Base-by-base conservation (phyloP, 768 basidiomycete species). In the Dioszegia aurantiaca region DNA sequence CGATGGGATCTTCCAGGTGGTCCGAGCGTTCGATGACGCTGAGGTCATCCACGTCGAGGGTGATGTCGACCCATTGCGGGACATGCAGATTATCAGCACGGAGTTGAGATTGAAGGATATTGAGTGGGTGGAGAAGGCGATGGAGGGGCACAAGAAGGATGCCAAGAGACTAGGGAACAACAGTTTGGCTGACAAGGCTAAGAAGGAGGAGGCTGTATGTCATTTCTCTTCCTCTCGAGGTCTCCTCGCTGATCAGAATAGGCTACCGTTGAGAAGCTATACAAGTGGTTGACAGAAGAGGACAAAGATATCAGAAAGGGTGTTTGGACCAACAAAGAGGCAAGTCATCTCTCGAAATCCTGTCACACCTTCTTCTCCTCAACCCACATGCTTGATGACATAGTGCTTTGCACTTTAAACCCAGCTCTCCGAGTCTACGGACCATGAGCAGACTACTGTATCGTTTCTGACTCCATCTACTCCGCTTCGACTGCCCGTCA, bases 21-120 rank as follows among this genome's bases (percentile, higher is more conserved):
- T 98, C 56, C 89, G 95, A 61, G 92, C 94, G 4, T 99, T 99
- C 75, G 95, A 98, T 72, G 95, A 99, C 70, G 87, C 92, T n/a
- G 95, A 99, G 69, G 92, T 99, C 75, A 98, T 88, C 66, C 95
- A 99, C 77, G 94, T 98, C 62, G 95, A 98, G 79, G 95, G 95
- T 42, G 95, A 98, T 68, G 92, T 99, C 57, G 83, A 98, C 78
- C 95, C 95, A 11, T 62, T 88, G 37, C 87, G 95, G 59, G 95
- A 99, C 78, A 97, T 98, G 93, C 85, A 88, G 64, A 98, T 97
- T 70, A 99, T 99, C 71, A 86, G 87, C 65, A 94, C 85, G 8
- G 95, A 99, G 78, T 81, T 99, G 19, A 82, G 92, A 46, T 79
- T 99, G 41, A 99, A 99, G 80, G 95, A 99, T 78, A 93, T 93